phyloP scores from a whole-genome alignment of 768 basidiomycete genomes.

The Tylopilus rubrobrunneus region DNA sequence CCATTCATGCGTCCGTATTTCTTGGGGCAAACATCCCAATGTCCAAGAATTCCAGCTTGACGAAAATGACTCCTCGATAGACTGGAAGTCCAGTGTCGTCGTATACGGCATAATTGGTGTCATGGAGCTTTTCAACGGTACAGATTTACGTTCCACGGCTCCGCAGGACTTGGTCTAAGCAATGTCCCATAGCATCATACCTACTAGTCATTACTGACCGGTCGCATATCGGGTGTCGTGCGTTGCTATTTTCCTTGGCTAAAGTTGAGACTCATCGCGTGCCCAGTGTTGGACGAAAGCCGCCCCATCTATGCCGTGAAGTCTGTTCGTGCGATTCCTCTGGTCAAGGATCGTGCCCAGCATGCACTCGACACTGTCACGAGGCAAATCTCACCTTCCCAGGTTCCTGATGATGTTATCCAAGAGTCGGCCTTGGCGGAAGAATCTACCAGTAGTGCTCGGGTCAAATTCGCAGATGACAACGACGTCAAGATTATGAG shows the following conservation, averaged over 20 bases:
- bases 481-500: constrained; percentile 45
- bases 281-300: constrained; percentile 59
- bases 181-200: constrained; percentile 55
- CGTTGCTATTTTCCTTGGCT: constrained; percentile 27
- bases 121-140: constrained; percentile 70
- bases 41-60: constrained; percentile 48
- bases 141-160: neutral
- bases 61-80: constrained; percentile 31
- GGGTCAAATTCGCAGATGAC: constrained; percentile 53
- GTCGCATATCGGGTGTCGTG: constrained; percentile 61
- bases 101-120: constrained; percentile 78
- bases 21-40: constrained; percentile 56
- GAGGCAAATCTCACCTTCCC: constrained; percentile 48
- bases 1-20: constrained; percentile 42
- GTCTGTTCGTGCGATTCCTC: constrained; percentile 66
- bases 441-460: constrained; percentile 23
- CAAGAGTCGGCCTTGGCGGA: constrained; percentile 19
- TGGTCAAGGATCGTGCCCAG: constrained; percentile 61
- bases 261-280: constrained; percentile 3
- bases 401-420: constrained; percentile 31
- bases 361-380: constrained; percentile 49
- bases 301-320: constrained; percentile 67
- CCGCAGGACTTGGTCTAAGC: constrained; percentile 10
- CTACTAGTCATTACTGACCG: constrained; percentile 68
- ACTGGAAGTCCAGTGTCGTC: constrained; percentile 56